These are phyloP conservation scores for Ceratocystis cacaofunesta DNA, from an alignment of 2,329 filamentous ascomycete species.

Conservation along the genomic window DNA sequence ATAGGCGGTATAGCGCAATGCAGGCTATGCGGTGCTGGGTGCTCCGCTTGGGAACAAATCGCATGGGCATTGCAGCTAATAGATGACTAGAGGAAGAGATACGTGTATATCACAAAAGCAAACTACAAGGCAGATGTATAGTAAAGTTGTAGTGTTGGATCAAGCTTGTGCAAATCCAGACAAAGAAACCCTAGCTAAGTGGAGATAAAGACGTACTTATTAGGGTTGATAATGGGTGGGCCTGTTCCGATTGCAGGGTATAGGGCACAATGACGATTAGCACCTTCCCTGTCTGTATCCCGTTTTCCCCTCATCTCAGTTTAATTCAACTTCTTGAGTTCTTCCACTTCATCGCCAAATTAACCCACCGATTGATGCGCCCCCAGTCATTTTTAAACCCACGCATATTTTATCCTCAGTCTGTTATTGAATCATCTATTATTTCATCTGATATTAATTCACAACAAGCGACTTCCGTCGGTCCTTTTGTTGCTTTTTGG, in stretches of 20 bases:
- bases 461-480: not conserved
- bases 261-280: slow-evolving; percentile 3
- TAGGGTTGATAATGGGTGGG: not conserved
- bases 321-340: not conserved
- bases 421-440: not conserved
- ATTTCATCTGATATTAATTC: not conserved
- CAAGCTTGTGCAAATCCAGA: not conserved
- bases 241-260: not conserved
- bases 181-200: not conserved
- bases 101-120: not conserved
- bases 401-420: not conserved
- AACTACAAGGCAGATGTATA: not conserved
- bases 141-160: not conserved
- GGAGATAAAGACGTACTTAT: not conserved
- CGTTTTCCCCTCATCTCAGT: not conserved
- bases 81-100: not conserved
- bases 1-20: slow-evolving; percentile 56
- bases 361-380: not conserved
- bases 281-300: not conserved
- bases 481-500: not conserved
- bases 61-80: slow-evolving; percentile 22
- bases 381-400: not conserved
- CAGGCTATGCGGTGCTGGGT: slow-evolving; percentile 41
- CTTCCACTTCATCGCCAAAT: not conserved
- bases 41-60: slow-evolving; percentile 34